phyloP scores from a whole-genome alignment of 345 rosid species.

The Corchorus olitorius region DNA sequence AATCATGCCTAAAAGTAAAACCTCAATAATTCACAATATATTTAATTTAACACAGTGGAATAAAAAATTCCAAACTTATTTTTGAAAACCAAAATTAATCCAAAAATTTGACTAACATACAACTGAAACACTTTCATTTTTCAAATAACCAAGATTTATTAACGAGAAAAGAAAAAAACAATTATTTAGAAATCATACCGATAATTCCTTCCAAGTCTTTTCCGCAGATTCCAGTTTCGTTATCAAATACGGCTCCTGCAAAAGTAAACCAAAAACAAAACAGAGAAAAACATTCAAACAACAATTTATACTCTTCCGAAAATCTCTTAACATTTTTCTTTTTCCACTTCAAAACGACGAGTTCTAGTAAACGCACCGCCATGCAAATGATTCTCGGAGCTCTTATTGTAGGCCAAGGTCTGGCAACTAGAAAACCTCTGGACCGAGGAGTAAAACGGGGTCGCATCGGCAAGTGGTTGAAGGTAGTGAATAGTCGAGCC shows the following conservation, averaged over 20 bases:
- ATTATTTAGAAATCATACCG: conserved; percentile 45
- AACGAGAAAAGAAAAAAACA: background rate
- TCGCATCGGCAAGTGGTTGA: conserved; percentile 24
- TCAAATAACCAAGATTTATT: background rate
- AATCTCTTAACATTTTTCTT: background rate
- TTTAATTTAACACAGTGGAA: background rate
- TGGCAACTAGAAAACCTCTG: conserved; percentile 28
- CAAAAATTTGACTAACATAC: background rate
- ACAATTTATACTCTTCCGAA: background rate
- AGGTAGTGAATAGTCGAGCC: conserved; percentile 40
- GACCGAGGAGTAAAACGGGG: conserved; percentile 24
- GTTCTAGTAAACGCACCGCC: conserved; percentile 61
- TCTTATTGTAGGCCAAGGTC: conserved; percentile 33
- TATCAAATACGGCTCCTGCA: conserved; percentile 80
- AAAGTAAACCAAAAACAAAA: conserved; percentile 3
- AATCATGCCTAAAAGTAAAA: background rate
- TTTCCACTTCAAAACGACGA: background rate
- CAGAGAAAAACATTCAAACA: background rate
- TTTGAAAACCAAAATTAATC: background rate
- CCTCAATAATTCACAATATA: no score
- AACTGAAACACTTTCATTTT: background rate
- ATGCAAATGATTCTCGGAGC: conserved; percentile 70
- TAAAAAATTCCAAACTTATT: background rate
- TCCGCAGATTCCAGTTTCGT: conserved; percentile 90
- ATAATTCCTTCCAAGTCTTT: conserved; percentile 93